These are phyloP conservation scores for Candolleomyces eurysporus DNA, from an alignment of 768 basidiomycete genomes.

Conservation along the genomic window DNA sequence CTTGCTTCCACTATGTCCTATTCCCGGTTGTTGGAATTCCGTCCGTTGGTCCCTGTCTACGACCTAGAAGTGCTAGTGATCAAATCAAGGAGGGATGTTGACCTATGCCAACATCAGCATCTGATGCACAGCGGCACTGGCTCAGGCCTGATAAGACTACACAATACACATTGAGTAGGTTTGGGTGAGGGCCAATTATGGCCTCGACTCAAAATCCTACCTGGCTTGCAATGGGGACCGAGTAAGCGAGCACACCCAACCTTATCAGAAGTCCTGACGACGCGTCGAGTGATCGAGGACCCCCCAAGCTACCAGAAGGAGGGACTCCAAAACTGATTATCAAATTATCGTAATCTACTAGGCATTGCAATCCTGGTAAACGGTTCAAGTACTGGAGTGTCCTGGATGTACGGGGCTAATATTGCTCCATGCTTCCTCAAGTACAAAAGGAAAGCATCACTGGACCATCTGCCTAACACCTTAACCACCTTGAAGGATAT, in stretches of 20 bases:
- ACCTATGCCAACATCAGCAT: background rate
- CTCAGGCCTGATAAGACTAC: too few relatives aligned
- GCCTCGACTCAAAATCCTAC: background rate
- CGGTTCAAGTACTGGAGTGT: background rate
- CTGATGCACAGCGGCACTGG: background rate
- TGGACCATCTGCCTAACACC: slow-evolving; percentile 26
- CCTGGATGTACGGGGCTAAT: slow-evolving; percentile 14
- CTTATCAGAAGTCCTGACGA: background rate
- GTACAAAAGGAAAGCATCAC: slow-evolving; percentile 11
- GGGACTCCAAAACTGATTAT: background rate
- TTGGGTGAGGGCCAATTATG: background rate
- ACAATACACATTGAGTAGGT: background rate
- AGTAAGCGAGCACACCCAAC: background rate
- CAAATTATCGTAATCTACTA: background rate
- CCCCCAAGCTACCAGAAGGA: background rate
- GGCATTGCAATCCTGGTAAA: slow-evolving; percentile 2
- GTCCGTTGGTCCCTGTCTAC: too few relatives aligned
- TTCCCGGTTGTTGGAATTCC: too few relatives aligned
- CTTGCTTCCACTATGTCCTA: too few relatives aligned
- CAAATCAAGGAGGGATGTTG: too few relatives aligned
- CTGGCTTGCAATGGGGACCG: background rate
- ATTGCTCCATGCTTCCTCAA: slow-evolving; percentile 9
- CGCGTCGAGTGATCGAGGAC: background rate
- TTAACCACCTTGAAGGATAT: slow-evolving; percentile 33
- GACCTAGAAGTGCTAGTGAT: too few relatives aligned